Evolutionary conservation across 805 yeast genomes (phyloP).

Genomic region (Myxozyma neotropica): DNA sequence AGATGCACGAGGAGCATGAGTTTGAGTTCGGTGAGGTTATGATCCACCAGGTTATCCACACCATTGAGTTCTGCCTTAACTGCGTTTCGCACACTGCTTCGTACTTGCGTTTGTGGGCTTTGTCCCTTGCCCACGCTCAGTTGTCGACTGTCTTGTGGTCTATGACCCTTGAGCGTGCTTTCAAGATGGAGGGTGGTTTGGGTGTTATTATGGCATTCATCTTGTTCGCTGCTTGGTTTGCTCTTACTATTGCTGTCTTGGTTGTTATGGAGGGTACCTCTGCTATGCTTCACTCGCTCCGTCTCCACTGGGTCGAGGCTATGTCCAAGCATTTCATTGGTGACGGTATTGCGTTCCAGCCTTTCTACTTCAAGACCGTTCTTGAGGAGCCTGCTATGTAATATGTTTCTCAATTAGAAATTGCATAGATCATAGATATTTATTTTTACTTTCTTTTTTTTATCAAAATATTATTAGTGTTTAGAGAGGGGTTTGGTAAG

Average conservation of each 20-base stretch:
- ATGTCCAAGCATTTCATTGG: conserved; percentile 98
- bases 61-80: conserved; percentile 95
- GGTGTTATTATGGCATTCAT: conserved; percentile 77
- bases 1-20: conserved; percentile 57
- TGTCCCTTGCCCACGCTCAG: conserved; percentile 96
- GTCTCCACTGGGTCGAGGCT: conserved; percentile 99
- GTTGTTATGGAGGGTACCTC: conserved; percentile 99
- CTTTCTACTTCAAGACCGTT: conserved; percentile 65
- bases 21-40: conserved; percentile 88
- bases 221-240: conserved; percentile 93
- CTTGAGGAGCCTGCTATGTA: conserved; percentile 34
- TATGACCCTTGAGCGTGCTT: conserved; percentile 87
- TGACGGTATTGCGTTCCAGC: conserved; percentile 87
- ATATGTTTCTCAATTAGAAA: not conserved
- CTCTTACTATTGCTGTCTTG: conserved; percentile 82
- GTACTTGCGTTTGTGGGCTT: conserved; percentile 93
- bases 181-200: conserved; percentile 61
- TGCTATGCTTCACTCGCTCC: conserved; percentile 97
- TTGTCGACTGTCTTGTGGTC: conserved; percentile 93
- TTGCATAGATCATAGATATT: not conserved
- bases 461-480: no score
- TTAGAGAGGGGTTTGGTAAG: not conserved
- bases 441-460: not conserved
- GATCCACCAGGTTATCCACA: conserved; percentile 96
- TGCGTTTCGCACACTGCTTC: conserved; percentile 99